Evolutionary conservation across 1,284 basidiomycete species (phyloP).

Genomic region (Hortiboletus rubellus): DNA sequence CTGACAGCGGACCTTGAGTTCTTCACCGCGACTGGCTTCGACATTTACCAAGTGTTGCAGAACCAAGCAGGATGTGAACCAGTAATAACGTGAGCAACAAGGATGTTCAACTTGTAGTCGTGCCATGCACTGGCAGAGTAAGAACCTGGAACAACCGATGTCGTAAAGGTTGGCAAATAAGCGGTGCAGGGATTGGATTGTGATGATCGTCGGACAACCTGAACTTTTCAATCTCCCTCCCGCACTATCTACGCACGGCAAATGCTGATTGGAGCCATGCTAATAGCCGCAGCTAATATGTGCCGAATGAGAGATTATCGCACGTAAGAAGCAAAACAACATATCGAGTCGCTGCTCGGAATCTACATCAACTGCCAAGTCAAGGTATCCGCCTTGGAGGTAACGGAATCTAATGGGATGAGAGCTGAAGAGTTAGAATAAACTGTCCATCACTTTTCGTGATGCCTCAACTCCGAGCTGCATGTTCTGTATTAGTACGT

Average conservation of each 20-base stretch:
- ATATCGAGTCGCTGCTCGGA: constrained; percentile 12
- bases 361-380: constrained; percentile 8
- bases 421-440: constrained; percentile 47
- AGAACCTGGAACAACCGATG: constrained; percentile 5
- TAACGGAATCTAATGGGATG: background rate
- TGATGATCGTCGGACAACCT: background rate
- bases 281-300: background rate
- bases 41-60: constrained; percentile 17
- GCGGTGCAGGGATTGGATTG: background rate
- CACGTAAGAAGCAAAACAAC: constrained; percentile 9
- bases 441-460: constrained; percentile 66
- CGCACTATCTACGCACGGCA: constrained; percentile 5
- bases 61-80: background rate
- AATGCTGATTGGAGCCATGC: background rate
- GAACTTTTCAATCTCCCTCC: constrained; percentile 1
- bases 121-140: background rate
- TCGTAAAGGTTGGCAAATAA: constrained; percentile 14
- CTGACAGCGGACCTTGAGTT: constrained; percentile 5
- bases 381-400: constrained; percentile 11
- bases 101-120: constrained; percentile 5
- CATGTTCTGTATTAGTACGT: constrained; percentile 8
- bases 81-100: background rate
- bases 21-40: constrained; percentile 21
- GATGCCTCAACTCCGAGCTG: constrained; percentile 84
- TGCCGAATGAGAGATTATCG: constrained; percentile 11